A percentile compares a stretch with the other conserved stretches of the same genome.
phyloP scores from a whole-genome alignment of 2,329 filamentous ascomycete species.

The Chrysosphaeria jannelii region DNA sequence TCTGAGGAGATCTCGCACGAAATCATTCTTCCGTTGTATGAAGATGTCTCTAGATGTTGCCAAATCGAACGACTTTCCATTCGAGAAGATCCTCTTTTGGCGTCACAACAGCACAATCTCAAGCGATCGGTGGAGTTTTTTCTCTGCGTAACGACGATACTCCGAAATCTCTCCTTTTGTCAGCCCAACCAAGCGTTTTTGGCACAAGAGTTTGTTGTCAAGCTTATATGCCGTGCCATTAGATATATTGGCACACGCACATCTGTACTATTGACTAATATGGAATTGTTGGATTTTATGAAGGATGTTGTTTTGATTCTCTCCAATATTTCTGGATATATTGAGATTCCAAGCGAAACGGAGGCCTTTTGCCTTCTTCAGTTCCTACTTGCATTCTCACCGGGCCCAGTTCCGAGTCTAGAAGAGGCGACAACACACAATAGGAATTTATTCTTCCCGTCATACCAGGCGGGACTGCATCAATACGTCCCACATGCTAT shows the following conservation, averaged over 20 bases:
- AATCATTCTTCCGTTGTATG: conserved; percentile 56
- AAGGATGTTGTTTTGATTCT: conserved; percentile 76
- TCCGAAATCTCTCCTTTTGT: conserved; percentile 75
- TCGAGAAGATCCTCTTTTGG: conserved; percentile 43
- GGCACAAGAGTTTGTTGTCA: conserved; percentile 48
- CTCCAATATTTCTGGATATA: conserved; percentile 57
- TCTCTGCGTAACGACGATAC: conserved; percentile 69
- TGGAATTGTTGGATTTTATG: conserved; percentile 85
- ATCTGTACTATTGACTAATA: conserved; percentile 52
- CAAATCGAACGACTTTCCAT: conserved; percentile 41
- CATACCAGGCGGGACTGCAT: conserved; percentile 56
- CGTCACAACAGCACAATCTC: conserved; percentile 48
- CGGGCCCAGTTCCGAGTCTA: conserved; percentile 35
- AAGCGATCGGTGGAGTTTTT: conserved; percentile 66
- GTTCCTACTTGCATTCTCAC: conserved; percentile 74
- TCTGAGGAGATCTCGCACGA: conserved; percentile 66
- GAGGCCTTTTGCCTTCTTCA: conserved; percentile 66
- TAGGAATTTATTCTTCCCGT: conserved; percentile 40
- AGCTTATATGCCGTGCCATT: conserved; percentile 58
- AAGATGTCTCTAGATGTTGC: conserved; percentile 60
- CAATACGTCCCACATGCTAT: conserved; percentile 72
- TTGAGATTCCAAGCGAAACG: conserved; percentile 61
- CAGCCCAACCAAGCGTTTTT: conserved; percentile 44
- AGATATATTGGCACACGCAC: conserved; percentile 69
- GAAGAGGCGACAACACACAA: too few species aligned